Base-by-base conservation (phyloP, 441 rosid species). In the Populus hybrid region DNA sequence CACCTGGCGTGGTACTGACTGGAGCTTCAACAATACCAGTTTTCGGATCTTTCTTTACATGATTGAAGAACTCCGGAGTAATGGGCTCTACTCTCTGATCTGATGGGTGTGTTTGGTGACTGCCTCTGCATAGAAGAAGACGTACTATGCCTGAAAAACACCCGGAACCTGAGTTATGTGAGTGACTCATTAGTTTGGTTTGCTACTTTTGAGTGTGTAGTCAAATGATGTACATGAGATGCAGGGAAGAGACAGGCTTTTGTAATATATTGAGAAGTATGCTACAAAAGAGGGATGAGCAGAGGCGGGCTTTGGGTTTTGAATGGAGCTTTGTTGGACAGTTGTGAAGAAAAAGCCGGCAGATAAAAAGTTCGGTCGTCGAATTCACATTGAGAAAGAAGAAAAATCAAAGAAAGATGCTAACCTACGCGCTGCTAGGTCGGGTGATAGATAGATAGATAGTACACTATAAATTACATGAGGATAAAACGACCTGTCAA, bases 31-130 rank as follows among this genome's bases (percentile, higher is more conserved):
- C 66, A 64, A 54, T 68, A 21, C 9, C 80, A 73, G 28, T 40
- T 12, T 18, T 16, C 1, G 28, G n/a, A 16, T 80, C 86, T 78
- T 78, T 78, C 77, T 83, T 80, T 3, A 74, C 70, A 32, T 70
- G 87, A 32, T 76, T 46, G 64, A 81, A 30, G 35, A 66, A 64
- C 26, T 78, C 81, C 12, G 80, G 32, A 3, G 46, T 57, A 67
- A 70, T 83, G 16, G 78, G 26, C 76, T 86, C 94, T 26, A 83
- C 57, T 68, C 73, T 73, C 72, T 81, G 84, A 73, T 89, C 91
- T 1, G 97, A 87, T 2, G 97, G 97, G 85, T 92, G 90, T 8
- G 97, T 90, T 70, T 90, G 94, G 77, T 83, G 93, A 73, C 91
- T 85, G 24, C 90, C 86, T 35, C 86, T 86, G 81, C 99, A 93